Percentiles rank a stretch among this genome's conserved stretches.
Conservation (phyloP, 31 red algal genomes). For the Odonthalia washingtoniensis region DNA sequence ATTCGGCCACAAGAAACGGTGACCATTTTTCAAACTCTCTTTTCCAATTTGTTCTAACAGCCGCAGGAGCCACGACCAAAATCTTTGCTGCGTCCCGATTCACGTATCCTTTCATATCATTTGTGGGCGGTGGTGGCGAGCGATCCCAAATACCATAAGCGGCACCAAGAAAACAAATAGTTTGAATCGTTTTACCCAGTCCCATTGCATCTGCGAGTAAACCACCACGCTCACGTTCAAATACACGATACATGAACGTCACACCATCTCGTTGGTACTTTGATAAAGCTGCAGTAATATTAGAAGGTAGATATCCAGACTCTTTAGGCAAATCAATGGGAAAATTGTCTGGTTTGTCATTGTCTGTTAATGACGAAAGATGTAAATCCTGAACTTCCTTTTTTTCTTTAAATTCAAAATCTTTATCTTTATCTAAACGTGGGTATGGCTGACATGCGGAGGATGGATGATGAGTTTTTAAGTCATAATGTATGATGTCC, state of each 20-base stretch:
- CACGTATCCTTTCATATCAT: neutral
- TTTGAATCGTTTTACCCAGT: constrained; percentile 91
- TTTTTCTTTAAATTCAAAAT: no score
- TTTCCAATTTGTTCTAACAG: constrained; percentile 84
- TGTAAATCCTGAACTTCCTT: no score
- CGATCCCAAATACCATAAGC: constrained; percentile 66
- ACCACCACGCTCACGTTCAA: constrained; percentile 72
- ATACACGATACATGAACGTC: constrained; percentile 77
- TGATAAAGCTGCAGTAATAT: constrained; percentile 47
- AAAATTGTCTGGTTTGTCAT: no score
- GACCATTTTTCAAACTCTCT: constrained; percentile 84
- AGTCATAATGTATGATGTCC: no score
- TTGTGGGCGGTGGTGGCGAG: no score
- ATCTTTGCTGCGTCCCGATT: constrained; percentile 26
- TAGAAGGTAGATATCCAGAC: constrained; percentile 46
- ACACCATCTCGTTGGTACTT: constrained; percentile 87
- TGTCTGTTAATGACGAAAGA: no score
- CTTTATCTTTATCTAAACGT: no score
- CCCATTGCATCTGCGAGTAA: constrained; percentile 97
- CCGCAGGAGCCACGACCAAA: constrained; percentile 79
- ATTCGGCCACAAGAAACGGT: constrained; percentile 62
- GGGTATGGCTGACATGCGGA: no score
- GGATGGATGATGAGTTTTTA: no score
- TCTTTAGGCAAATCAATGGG: neutral
- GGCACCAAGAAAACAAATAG: constrained; percentile 73